These are phyloP conservation scores for Thermothielavioides terrestris DNA, from an alignment of 495 filamentous ascomycete genomes.

Conservation along the genomic window DNA sequence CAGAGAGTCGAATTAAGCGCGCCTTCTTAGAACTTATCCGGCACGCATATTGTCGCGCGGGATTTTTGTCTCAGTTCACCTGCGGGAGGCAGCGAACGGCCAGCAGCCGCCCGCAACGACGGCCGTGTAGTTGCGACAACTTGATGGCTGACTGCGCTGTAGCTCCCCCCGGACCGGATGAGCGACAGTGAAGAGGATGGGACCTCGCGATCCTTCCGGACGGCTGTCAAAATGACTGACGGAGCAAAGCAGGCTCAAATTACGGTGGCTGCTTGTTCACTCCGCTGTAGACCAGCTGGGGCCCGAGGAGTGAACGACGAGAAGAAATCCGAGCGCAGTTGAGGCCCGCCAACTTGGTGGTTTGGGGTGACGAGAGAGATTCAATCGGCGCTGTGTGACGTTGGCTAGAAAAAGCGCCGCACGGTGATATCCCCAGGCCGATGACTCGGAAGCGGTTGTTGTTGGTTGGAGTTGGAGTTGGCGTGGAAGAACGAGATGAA, in stretches of 20 bases:
- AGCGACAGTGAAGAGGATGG: background rate
- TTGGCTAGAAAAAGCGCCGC: background rate
- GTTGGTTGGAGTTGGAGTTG: too few species aligned
- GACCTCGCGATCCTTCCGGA: background rate
- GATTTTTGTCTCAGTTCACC: slow-evolving; percentile 21
- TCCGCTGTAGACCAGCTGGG: slow-evolving; percentile 84
- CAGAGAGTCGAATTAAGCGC: slow-evolving; percentile 17
- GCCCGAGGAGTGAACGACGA: slow-evolving; percentile 87
- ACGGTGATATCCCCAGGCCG: background rate
- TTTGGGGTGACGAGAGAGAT: slow-evolving; percentile 4
- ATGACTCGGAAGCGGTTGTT: too few species aligned
- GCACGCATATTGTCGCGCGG: slow-evolving; percentile 25
- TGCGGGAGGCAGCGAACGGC: slow-evolving; percentile 36
- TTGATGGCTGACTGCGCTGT: background rate
- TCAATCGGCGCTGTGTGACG: slow-evolving; percentile 5
- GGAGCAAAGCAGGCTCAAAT: slow-evolving; percentile 48
- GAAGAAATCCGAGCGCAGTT: slow-evolving; percentile 66
- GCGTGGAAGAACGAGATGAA: too few species aligned
- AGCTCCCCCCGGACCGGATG: slow-evolving; percentile 4
- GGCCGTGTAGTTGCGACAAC: slow-evolving; percentile 4
- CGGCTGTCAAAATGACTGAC: slow-evolving; percentile 6
- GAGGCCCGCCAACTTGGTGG: slow-evolving; percentile 97
- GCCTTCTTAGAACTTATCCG: slow-evolving; percentile 19
- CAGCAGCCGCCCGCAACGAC: slow-evolving; percentile 29
- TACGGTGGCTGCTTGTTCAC: slow-evolving; percentile 97